Percentiles rank a stretch among this genome's conserved stretches.
Conservation (phyloP, 495 filamentous ascomycete species). For the Penicillium bialowiezense region DNA sequence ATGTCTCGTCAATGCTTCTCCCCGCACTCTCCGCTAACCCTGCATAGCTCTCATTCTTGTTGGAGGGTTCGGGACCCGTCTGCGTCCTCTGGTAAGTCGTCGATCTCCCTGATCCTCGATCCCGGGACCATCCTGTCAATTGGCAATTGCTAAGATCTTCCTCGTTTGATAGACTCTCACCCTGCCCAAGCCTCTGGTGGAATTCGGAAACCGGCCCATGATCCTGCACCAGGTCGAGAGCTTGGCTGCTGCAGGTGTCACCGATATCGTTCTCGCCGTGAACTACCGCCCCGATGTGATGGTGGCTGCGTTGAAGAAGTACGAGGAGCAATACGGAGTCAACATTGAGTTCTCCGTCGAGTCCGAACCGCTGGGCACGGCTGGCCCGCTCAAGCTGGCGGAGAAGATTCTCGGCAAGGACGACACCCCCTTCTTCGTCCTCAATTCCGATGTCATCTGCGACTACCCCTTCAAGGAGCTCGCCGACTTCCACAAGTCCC, state of each 20-base stretch:
- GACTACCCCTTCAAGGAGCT: constrained; percentile 94
- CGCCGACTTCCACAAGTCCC: constrained; percentile 79
- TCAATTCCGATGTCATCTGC: constrained; percentile 98
- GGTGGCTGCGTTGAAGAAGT: constrained; percentile 76
- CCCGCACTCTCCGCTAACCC: constrained; percentile 14
- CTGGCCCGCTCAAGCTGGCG: constrained; percentile 92
- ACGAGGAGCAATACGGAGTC: constrained; percentile 86
- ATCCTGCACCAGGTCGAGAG: constrained; percentile 97
- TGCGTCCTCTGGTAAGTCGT: constrained; percentile 87
- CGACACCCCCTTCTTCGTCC: constrained; percentile 94
- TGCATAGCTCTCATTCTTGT: constrained; percentile 93
- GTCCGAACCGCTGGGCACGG: constrained; percentile 90
- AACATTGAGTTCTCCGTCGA: constrained; percentile 97
- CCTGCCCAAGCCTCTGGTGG: constrained; percentile 94
- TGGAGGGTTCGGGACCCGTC: constrained; percentile 97
- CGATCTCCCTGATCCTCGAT: constrained; percentile 13
- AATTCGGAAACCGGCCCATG: constrained; percentile 98
- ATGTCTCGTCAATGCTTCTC: constrained; percentile 21
- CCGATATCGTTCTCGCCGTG: constrained; percentile 95
- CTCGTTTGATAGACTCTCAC: constrained; percentile 74
- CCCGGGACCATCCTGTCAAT: too few relatives aligned
- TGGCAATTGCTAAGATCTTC: too few relatives aligned
- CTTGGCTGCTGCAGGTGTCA: constrained; percentile 91
- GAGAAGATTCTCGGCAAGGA: constrained; percentile 93
- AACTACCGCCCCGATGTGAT: constrained; percentile 99